These are phyloP conservation scores for Eudorina sp. DNA, from an alignment of 139 green algal species.

Conservation along the genomic window DNA sequence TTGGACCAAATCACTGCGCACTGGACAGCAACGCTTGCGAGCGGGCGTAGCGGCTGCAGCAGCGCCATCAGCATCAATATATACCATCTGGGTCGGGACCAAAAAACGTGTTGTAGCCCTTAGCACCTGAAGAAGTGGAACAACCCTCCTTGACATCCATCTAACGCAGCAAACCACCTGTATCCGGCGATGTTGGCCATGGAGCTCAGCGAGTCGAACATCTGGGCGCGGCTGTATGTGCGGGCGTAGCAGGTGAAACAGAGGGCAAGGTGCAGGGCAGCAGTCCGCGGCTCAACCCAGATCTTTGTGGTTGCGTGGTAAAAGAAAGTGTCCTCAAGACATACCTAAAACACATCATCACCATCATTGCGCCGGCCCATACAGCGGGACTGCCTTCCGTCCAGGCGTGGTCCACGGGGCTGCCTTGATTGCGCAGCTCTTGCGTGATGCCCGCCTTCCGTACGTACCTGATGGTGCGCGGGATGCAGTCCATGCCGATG, in stretches of 20 bases:
- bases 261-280: neutral
- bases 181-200: constrained; percentile 93
- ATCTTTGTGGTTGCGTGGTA: neutral
- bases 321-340: too few relatives aligned
- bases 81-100: too few relatives aligned
- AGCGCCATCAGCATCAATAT: neutral
- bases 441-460: neutral
- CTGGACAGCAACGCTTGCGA: neutral
- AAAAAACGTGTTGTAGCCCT: neutral
- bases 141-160: neutral
- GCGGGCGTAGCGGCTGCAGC: neutral
- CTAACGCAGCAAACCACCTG: constrained; percentile 44
- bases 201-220: constrained; percentile 86
- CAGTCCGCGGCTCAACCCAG: neutral
- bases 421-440: neutral
- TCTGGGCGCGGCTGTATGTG: constrained; percentile 76
- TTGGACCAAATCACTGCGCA: too few relatives aligned
- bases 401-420: neutral
- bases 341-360: neutral
- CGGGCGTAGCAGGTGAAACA: neutral
- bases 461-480: constrained; percentile 70
- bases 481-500: constrained; percentile 94
- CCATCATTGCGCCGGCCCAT: neutral
- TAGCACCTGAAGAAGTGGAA: neutral
- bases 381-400: neutral